Base-by-base conservation (phyloP, 192 early-diverging fungal genomes). In the Linnemannia exigua region DNA sequence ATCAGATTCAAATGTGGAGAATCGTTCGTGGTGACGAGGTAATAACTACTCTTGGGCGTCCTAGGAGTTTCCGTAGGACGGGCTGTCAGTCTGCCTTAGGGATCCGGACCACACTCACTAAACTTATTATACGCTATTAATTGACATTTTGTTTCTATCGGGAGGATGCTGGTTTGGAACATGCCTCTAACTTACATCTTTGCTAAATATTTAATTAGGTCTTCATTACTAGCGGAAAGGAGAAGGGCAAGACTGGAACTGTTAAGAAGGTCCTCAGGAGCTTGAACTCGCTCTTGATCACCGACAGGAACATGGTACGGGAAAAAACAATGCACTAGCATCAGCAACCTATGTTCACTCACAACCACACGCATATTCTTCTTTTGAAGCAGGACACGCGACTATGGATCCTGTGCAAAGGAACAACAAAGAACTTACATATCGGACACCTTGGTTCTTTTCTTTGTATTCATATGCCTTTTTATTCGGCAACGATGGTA, bases 241-340 rank as follows among this genome's bases (percentile, higher is more conserved):
- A 92, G 66, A 89, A 90, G 73, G 94, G 94, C 63, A 89, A 94
- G 79, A 89, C 88, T 31, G 95, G 94, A 74, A 88, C 86, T 44
- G 89, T 96, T 8, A 84, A 91, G 33, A 89, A 92, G 70, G 90
- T 96, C 0, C 70, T 90, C 58, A 91, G 92, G 63, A 90, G 93
- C 37, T 88, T 89, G 54, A 94, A 95, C 88, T 79, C 89, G 14
- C 89, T 96, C 67, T 90, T 90, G 46, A 91, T 96, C 44, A 88
- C 89, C 14, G 92, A 89, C 16, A 84, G 90, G 70, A 92, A 93
- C 48, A 81, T 93, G 88, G 92, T 80, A 44, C 81, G 76, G 52
- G 93, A 37, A 68, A 37, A 68, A 67, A 38, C 31, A 37, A 33
- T 36, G 20, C 16, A 36, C 33, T 33, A 9, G 16, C 1, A 67